Conservation (phyloP, 306 rosid species). For the Prunus fruticosa region DNA sequence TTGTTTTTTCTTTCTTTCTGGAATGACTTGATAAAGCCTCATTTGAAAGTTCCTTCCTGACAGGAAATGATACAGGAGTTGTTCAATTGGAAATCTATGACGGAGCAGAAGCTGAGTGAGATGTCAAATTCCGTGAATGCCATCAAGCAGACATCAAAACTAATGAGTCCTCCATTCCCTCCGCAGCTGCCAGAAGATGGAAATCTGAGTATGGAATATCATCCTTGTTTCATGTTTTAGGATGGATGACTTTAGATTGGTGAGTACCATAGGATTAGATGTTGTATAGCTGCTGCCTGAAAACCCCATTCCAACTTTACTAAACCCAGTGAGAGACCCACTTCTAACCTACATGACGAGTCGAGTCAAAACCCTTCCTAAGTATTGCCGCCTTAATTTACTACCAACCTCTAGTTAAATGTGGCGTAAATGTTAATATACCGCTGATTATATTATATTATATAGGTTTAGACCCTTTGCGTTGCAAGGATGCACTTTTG, state of each 20-base stretch:
- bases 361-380: background rate
- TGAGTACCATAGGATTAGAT: background rate
- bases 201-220: background rate
- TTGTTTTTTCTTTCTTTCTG: background rate
- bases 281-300: constrained; percentile 14
- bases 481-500: background rate
- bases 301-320: background rate
- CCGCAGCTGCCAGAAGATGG: constrained; percentile 16
- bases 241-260: background rate
- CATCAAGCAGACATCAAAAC: constrained; percentile 42
- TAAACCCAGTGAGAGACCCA: background rate
- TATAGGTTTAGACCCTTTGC: background rate
- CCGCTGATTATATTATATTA: background rate
- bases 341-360: constrained; percentile 3
- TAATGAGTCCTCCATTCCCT: constrained; percentile 23
- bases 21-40: constrained; percentile 4
- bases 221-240: constrained; percentile 12
- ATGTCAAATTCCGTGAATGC: constrained; percentile 53
- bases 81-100: constrained; percentile 71
- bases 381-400: background rate
- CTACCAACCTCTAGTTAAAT: background rate
- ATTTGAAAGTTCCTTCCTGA: background rate
- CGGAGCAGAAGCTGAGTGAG: constrained; percentile 68
- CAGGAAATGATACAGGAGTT: constrained; percentile 82
- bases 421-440: background rate